A percentile compares a stretch with the other conserved stretches of the same genome.
phyloP scores from a whole-genome alignment of 768 basidiomycete genomes.

The Zangia roseola region DNA sequence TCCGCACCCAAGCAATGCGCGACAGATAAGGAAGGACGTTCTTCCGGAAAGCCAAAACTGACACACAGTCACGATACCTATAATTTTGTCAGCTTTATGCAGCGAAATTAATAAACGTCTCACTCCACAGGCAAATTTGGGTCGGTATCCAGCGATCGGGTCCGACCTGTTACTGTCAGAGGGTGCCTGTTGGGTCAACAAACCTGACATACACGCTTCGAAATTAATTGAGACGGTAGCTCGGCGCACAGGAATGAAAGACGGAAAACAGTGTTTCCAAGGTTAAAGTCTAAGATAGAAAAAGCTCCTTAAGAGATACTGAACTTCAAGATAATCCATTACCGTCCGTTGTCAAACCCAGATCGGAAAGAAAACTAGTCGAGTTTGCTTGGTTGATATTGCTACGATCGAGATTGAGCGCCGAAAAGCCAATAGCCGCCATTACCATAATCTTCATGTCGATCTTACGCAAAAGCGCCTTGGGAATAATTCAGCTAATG shows the following conservation, averaged over 20 bases:
- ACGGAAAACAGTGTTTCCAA: constrained; percentile 54
- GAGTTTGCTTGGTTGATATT: constrained; percentile 60
- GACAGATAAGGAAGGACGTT: constrained; percentile 46
- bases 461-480: constrained; percentile 52
- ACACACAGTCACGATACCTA: constrained; percentile 42
- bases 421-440: constrained; percentile 56
- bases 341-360: constrained; percentile 51
- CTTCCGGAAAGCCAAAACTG: constrained; percentile 61
- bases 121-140: constrained; percentile 56
- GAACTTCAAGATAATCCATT: constrained; percentile 3
- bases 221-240: constrained; percentile 60
- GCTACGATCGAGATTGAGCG: constrained; percentile 51
- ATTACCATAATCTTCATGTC: constrained; percentile 63
- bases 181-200: not conserved
- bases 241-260: constrained; percentile 54
- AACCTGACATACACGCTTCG: constrained; percentile 45
- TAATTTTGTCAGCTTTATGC: not conserved
- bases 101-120: not conserved
- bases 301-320: not conserved
- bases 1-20: constrained; percentile 46
- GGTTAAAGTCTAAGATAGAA: constrained; percentile 45
- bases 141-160: constrained; percentile 65
- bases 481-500: not conserved
- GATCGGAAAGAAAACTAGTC: constrained; percentile 55
- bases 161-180: constrained; percentile 39